Conservation (phyloP, 768 basidiomycete genomes). For the Fibroporia radiculosa region DNA sequence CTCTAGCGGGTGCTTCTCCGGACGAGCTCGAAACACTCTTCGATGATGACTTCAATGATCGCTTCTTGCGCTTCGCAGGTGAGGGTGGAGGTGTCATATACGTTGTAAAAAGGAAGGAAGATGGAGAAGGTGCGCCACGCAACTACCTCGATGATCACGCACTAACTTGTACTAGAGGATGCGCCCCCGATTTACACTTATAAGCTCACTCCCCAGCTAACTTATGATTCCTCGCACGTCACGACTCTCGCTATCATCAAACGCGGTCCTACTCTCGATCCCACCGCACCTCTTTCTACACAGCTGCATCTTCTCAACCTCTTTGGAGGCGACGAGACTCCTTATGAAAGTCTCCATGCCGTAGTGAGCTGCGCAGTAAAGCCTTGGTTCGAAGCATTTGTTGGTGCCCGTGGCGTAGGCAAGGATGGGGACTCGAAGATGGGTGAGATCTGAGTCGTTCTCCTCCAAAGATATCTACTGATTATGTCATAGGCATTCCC, state of each 20-base stretch:
- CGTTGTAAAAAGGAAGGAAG: constrained; percentile 72
- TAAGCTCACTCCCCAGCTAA: constrained; percentile 61
- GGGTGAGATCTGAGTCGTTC: constrained; percentile 36
- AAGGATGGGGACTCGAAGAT: constrained; percentile 80
- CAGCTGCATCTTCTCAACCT: constrained; percentile 92
- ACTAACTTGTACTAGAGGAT: constrained; percentile 44
- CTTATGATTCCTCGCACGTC: constrained; percentile 72
- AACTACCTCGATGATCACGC: neutral
- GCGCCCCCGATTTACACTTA: constrained; percentile 55
- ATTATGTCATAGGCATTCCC: constrained; percentile 58
- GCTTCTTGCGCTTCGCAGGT: constrained; percentile 64
- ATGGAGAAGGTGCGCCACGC: constrained; percentile 52
- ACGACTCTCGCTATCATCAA: constrained; percentile 95
- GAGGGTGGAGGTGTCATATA: constrained; percentile 77
- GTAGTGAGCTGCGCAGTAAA: constrained; percentile 94
- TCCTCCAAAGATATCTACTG: constrained; percentile 3
- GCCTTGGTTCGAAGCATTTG: constrained; percentile 98
- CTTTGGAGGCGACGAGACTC: constrained; percentile 81
- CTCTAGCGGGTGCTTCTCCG: constrained; percentile 65
- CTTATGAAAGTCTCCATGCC: constrained; percentile 93
- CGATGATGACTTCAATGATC: constrained; percentile 68
- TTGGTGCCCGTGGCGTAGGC: constrained; percentile 68
- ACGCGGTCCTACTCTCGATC: constrained; percentile 76
- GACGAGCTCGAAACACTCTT: constrained; percentile 63
- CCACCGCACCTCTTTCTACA: constrained; percentile 65